These are phyloP conservation scores for Aspergillus carbonarius DNA, from an alignment of 2,329 filamentous ascomycete species.

Conservation along the genomic window DNA sequence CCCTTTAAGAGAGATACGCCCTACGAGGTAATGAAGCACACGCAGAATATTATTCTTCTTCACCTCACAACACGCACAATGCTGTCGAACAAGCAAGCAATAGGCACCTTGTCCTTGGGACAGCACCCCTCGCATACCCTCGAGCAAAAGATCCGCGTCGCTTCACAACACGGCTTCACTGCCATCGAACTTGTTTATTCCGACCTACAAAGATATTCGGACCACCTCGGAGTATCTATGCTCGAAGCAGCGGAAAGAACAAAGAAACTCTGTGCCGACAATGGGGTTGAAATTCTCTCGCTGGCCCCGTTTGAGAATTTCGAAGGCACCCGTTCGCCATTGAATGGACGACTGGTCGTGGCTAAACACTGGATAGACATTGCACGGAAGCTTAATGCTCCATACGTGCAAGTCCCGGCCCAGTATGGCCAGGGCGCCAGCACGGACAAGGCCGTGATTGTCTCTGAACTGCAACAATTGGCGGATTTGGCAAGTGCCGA, in stretches of 20 bases:
- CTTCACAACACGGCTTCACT: constrained; percentile 26
- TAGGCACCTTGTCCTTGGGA: constrained; percentile 31
- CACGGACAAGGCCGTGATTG: constrained; percentile 28
- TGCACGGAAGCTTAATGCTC: constrained; percentile 24
- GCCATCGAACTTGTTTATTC: constrained; percentile 35
- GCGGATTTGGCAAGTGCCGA: constrained; percentile 28
- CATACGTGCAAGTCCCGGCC: constrained; percentile 34
- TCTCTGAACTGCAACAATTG: constrained; percentile 31
- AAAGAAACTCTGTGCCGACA: constrained; percentile 18
- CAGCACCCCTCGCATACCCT: constrained; percentile 30
- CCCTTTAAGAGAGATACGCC: background rate
- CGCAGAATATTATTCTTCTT: too few relatives aligned
- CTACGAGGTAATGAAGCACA: background rate
- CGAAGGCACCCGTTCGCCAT: constrained; percentile 30
- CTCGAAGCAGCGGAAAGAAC: constrained; percentile 20
- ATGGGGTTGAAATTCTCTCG: constrained; percentile 26
- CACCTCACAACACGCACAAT: too few relatives aligned
- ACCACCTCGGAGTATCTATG: constrained; percentile 16
- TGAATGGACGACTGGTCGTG: constrained; percentile 27
- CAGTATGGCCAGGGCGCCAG: constrained; percentile 25
- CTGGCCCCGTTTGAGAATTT: constrained; percentile 40
- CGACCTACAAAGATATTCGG: constrained; percentile 28
- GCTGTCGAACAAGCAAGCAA: constrained; percentile 29
- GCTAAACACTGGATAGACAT: constrained; percentile 35
- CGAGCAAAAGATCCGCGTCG: constrained; percentile 31